Percentiles rank a stretch among this genome's conserved stretches.
Conservation (phyloP, 441 rosid species). For the Arabidopsis hybrid region DNA sequence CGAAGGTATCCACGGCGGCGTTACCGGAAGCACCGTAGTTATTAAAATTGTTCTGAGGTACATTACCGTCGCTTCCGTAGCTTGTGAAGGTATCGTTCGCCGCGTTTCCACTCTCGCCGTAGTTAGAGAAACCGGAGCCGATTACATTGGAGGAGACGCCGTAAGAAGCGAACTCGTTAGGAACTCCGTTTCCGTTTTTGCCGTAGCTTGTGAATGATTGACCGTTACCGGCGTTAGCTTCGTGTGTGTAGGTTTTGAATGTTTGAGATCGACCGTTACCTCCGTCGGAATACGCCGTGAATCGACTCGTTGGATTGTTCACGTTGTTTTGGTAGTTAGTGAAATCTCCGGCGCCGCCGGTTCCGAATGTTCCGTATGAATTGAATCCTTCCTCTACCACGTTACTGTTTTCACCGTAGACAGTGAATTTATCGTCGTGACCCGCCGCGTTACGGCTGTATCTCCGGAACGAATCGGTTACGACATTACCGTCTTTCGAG, state of each 20-base stretch:
- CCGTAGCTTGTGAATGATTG: constrained; percentile 72
- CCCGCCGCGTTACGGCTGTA: constrained; percentile 66
- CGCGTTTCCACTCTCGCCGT: constrained; percentile 70
- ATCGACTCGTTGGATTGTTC: constrained; percentile 71
- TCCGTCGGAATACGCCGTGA: constrained; percentile 66
- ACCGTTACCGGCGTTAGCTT: constrained; percentile 67
- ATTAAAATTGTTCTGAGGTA: constrained; percentile 71
- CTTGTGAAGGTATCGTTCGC: constrained; percentile 71
- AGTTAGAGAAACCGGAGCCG: constrained; percentile 71
- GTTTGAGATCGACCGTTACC: constrained; percentile 59
- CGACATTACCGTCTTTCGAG: constrained; percentile 55
- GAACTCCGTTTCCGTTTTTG: constrained; percentile 66
- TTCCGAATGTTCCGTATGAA: constrained; percentile 66
- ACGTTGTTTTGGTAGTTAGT: constrained; percentile 57
- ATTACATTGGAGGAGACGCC: constrained; percentile 69
- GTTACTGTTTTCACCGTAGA: constrained; percentile 61
- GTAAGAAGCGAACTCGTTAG: constrained; percentile 64
- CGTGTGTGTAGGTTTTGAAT: constrained; percentile 59
- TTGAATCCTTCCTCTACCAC: constrained; percentile 82
- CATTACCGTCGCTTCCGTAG: constrained; percentile 75
- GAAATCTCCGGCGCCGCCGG: constrained; percentile 77
- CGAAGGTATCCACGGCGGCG: constrained; percentile 57
- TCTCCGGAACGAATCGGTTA: constrained; percentile 67
- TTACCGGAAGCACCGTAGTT: constrained; percentile 74
- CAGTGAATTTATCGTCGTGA: constrained; percentile 63